Evolutionary conservation across 208 protist species (phyloP).

Genomic region (Kentomonas sorsogonicus): DNA sequence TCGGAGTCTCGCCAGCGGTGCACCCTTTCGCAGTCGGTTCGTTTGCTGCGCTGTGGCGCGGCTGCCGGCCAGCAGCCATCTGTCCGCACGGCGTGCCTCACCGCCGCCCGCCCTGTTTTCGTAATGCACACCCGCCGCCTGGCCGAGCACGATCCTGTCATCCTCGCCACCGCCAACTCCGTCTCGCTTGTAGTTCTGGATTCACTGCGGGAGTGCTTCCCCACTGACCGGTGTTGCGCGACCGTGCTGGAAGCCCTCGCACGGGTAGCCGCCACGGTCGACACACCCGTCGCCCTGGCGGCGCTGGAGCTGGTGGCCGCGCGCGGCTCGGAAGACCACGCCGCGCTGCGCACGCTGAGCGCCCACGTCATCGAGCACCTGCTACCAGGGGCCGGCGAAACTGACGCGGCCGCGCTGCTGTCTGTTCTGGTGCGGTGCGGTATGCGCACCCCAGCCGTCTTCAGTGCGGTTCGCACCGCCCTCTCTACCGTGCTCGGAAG

Average conservation of each 20-base stretch:
- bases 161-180: constrained; percentile 42
- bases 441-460: constrained; percentile 44
- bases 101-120: constrained; percentile 67
- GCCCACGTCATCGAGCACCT: constrained; percentile 39
- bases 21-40: constrained; percentile 56
- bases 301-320: constrained; percentile 52
- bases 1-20: constrained; percentile 47
- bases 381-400: constrained; percentile 33
- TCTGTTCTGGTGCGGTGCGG: constrained; percentile 59
- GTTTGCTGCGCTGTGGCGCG: constrained; percentile 57
- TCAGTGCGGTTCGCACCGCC: constrained; percentile 26
- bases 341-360: constrained; percentile 45
- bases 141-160: constrained; percentile 59
- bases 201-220: constrained; percentile 70
- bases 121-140: constrained; percentile 53
- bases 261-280: constrained; percentile 32
- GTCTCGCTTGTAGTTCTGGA: constrained; percentile 45
- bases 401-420: constrained; percentile 41
- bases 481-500: constrained; percentile 35
- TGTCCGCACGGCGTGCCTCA: constrained; percentile 61
- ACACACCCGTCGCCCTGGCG: constrained; percentile 38
- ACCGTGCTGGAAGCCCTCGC: constrained; percentile 63
- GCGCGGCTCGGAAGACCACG: constrained; percentile 44
- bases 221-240: constrained; percentile 49
- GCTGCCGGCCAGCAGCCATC: constrained; percentile 19